Evolutionary conservation across 2,329 filamentous ascomycete genomes (phyloP), one percentile per base, ranked within the genome.

Genomic region (Microcyclospora pomicola): DNA sequence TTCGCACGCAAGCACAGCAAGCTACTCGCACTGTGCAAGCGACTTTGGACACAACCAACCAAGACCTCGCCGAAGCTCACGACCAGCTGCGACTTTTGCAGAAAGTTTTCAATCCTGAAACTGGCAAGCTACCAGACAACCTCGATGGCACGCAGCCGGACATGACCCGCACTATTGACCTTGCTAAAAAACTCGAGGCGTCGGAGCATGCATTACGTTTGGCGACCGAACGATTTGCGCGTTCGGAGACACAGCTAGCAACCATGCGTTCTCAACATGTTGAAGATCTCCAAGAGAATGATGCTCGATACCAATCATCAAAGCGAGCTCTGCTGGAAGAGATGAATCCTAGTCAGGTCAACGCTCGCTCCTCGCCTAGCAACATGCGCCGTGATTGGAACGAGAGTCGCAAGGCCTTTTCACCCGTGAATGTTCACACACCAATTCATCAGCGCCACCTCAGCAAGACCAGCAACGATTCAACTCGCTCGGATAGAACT

Each of bases 171-270:
- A 71, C 73, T 15, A 66, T 92, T 43, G 80, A 93, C 51, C 69
- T 96, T 32, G 83, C 84, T 10, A 77, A 85, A 47, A 84, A 91
- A 56, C 72, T 96, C 6, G 85, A 95, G 51, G 77, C 85, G 37
- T 71, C 87, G n/a, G 86, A 94, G 51, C 82, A 88, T 54, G 86
- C 86, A 42, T 71, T 96, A 24, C 78, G 84, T 15, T 75, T 93
- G 15, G 83, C 91, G 39, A 79, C 78, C 11, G 83, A 91, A 46
- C 85, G 79, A 34, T 80, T 85, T 45, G 69, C 73, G 24, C 83
- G 84, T 49, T 86, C 87, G 5, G 91, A 96, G 61, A 71, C 73
- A 14, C 86, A 95, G 55, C 63, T 96, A 30, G 71, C 75, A 2
- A 84, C 91, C 41, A 63, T 93, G 50, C 77, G 88, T 34, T 75